Evolutionary conservation across 352 stramenopile genomes (phyloP).

Genomic region (Phytophthora cryptogea): DNA sequence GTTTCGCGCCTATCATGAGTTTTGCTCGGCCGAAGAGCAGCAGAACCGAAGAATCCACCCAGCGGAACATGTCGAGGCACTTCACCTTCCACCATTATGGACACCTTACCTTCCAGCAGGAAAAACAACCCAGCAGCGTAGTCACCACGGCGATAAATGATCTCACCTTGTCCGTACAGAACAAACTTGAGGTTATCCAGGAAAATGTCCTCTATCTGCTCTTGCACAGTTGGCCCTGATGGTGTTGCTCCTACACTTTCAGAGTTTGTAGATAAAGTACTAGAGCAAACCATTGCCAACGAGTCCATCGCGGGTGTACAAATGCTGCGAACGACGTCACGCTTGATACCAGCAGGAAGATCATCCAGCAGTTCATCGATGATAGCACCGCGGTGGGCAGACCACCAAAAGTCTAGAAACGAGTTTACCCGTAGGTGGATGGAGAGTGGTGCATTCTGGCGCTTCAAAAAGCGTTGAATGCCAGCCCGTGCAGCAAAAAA

Average conservation of each 20-base stretch:
- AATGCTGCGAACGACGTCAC: constrained; percentile 63
- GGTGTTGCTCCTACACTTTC: background rate
- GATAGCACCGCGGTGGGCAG: constrained; percentile 60
- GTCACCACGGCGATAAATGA: constrained; percentile 60
- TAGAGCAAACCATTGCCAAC: constrained; percentile 38
- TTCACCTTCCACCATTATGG: constrained; percentile 28
- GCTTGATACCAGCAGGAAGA: constrained; percentile 55
- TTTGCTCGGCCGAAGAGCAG: constrained; percentile 27
- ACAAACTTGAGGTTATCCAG: constrained; percentile 64
- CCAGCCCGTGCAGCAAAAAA: constrained; percentile 61
- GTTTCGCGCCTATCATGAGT: constrained; percentile 6
- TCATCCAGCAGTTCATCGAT: constrained; percentile 64
- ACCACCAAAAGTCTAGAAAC: constrained; percentile 78
- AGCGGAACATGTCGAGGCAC: constrained; percentile 38
- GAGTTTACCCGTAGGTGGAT: constrained; percentile 68
- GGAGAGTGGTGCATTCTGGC: constrained; percentile 50
- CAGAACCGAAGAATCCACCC: constrained; percentile 55
- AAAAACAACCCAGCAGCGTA: constrained; percentile 58
- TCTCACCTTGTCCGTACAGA: constrained; percentile 61
- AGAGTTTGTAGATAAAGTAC: background rate
- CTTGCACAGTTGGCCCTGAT: constrained; percentile 11
- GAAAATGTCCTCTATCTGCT: constrained; percentile 51
- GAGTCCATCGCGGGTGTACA: constrained; percentile 55
- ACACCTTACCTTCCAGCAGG: constrained; percentile 53
- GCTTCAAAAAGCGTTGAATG: constrained; percentile 69